Base-by-base conservation (phyloP, 805 yeast species). In the Metschnikowia proteae region DNA sequence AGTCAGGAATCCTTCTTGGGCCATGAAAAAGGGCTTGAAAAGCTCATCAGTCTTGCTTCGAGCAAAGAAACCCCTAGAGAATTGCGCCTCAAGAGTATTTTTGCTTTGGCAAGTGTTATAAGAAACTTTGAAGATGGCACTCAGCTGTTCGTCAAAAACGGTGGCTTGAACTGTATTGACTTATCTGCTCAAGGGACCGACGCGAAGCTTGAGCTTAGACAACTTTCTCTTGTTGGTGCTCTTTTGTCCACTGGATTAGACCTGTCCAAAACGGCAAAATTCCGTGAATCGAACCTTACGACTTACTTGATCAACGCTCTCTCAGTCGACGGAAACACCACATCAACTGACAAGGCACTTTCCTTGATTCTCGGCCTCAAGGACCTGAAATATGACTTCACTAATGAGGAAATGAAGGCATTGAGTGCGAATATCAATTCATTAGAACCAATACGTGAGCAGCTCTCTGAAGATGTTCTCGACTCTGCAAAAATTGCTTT, bases 51-150 rank as follows among this genome's bases (percentile, higher is more conserved):
- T 1, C 56, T 82, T 23, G 75, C 80, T 0, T 62, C 64, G 23
- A 62, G 59, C 3, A 25, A 47, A 1, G 52, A 59, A 9, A 44
- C 61, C 4, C 42, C 52, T 3, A 48, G 48, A 27, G 62, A 46
- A 3, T 78, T 81, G 27, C 71, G 77, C 45, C 64, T 78, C 31
- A 91, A 91, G 63, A 82, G 88, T 0, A 61, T 90, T 27, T 88
- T 86, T 62, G 96, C 97, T 0, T 66, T 92, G 13, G 79, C 95
- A 0, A 82, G 84, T 35, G 71, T 83, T 10, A 66, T 89, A 5
- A 80, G 96, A 60, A 91, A 92, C 67, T 83, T 81, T 60, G 66
- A 69, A 27, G 68, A 67, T 0, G 84, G 82, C 3, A 81, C 81
- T 49, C 66, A 70, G 4, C 62, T 71, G 51, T 92, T 94, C 58